Evolutionary conservation across 2,329 filamentous ascomycete species (phyloP).

Genomic region (Xylaria sp.): DNA sequence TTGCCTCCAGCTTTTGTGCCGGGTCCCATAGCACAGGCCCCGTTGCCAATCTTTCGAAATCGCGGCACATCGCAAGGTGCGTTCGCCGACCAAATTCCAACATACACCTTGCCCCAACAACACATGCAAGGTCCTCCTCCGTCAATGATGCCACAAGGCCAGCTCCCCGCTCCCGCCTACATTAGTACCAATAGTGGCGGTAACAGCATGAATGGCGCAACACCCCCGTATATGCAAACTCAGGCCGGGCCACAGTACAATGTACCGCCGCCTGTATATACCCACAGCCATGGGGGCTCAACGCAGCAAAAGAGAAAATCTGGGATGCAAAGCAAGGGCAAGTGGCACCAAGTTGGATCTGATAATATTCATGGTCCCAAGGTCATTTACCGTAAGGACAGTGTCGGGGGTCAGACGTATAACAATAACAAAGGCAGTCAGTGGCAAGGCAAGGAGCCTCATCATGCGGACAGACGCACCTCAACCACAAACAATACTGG

Average conservation of each 20-base stretch:
- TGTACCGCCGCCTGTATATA: neutral
- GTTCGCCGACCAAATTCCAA: constrained; percentile 16
- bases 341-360: constrained; percentile 20
- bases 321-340: constrained; percentile 5
- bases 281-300: neutral
- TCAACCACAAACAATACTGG: neutral
- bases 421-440: neutral
- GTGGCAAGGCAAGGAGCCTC: neutral
- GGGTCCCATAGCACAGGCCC: neutral
- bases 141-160: neutral
- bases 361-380: constrained; percentile 31
- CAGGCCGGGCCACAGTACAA: neutral
- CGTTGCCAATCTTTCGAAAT: neutral
- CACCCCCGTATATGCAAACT: neutral
- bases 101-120: neutral
- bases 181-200: neutral
- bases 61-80: neutral
- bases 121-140: neutral
- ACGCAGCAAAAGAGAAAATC: neutral
- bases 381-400: constrained; percentile 22
- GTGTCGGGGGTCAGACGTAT: neutral
- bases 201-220: neutral
- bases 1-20: neutral
- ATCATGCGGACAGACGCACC: neutral
- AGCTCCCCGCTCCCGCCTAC: neutral